Base-by-base conservation (phyloP, 1,284 basidiomycete species). In the Moesziomyces sp. region DNA sequence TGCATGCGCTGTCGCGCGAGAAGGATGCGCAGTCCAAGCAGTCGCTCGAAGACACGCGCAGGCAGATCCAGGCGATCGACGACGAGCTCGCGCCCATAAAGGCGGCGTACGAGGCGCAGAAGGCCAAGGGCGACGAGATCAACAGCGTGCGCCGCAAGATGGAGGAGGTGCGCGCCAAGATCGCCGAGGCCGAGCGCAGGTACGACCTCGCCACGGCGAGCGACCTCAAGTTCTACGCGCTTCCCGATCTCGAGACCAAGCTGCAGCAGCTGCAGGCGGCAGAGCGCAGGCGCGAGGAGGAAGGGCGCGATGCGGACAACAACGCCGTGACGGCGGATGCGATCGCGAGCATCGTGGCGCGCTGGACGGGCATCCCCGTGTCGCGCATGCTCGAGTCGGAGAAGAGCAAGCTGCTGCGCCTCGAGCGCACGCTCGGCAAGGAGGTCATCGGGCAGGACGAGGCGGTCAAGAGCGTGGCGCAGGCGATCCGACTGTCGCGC, bases 11-110 rank as follows among this genome's bases (percentile, higher is more conserved):
- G 52, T 92, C 83, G 49, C 71, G 81, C 42, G 86, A 97, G 69
- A 97, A 96, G 86, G 96, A 99, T 76, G 86, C 90, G 13, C 91
- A 91, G 3, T 94, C 92, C 79, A 94, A 94, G 85, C 93, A 94
- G 75, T 90, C 93, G 42, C 88, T 98, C n/a, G 88, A 88, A 45
- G 80, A 87, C 18, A 92, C 93, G 23, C 89, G 89, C 76, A 94
- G 92, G 85, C 89, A 90, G 14, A 91, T 97, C 74, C 90, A 92
- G 5, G 89, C 92, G 53, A 89, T 97, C 53, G 93, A 97, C 42
- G 96, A 98, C 73, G 86, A 94, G 80, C 89, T 99, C n/a, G 88
- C 88, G 42, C 96, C 97, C 0, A 89, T 97, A 78, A 91, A 91
- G 81, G 91, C 92, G 23, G 90, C 91, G 28, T 96, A 94, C 85